A percentile compares a stretch with the other conserved stretches of the same genome.
Evolutionary conservation across 345 rosid species (phyloP).

Genomic region (Euphorbia lathyris): DNA sequence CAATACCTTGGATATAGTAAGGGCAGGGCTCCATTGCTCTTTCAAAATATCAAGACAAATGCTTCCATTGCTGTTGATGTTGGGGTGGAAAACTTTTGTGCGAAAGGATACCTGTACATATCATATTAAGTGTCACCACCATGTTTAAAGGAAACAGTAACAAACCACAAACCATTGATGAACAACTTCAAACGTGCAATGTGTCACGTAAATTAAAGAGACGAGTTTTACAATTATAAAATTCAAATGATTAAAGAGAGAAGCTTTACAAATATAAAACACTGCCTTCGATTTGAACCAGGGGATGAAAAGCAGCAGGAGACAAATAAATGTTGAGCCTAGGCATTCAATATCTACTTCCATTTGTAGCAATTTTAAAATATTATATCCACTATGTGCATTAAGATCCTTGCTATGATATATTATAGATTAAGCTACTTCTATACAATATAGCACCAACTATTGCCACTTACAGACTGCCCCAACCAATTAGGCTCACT

Average conservation of each 20-base stretch:
- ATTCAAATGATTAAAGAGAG: neutral
- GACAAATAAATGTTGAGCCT: neutral
- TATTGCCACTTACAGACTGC: neutral
- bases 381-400: neutral
- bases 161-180: neutral
- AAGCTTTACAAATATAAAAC: no score
- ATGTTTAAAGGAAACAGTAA: neutral
- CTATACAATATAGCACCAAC: neutral
- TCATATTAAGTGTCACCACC: neutral
- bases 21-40: slow-evolving; percentile 25
- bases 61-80: slow-evolving; percentile 29
- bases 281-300: neutral
- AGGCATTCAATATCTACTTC: neutral
- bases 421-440: neutral
- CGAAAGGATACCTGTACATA: slow-evolving; percentile 24
- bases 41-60: slow-evolving; percentile 25
- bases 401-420: neutral
- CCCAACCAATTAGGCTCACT: no score
- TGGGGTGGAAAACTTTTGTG: slow-evolving; percentile 23
- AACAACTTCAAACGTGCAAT: slow-evolving; percentile 2
- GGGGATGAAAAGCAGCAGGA: neutral
- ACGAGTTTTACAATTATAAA: neutral
- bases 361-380: neutral
- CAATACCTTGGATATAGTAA: slow-evolving; percentile 20
- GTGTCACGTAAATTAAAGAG: neutral